These are phyloP conservation scores for Amyloporia xantha DNA, from an alignment of 768 basidiomycete species.

Conservation along the genomic window DNA sequence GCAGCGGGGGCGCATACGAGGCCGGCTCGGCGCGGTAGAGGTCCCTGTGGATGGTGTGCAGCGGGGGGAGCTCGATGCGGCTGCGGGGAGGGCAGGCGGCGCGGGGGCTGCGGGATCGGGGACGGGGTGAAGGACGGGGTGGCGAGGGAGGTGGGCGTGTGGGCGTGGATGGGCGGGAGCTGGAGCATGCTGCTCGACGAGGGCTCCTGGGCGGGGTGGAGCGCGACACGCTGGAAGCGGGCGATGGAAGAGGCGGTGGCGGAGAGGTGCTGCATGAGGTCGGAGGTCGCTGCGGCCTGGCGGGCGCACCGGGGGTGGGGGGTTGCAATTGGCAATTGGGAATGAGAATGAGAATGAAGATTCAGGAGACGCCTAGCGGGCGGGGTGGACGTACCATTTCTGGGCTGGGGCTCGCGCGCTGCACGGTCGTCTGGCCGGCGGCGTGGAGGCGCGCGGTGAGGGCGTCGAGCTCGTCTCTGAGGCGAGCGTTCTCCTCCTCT, in stretches of 20 bases:
- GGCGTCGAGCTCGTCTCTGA: constrained; percentile 42
- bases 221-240: constrained; percentile 45
- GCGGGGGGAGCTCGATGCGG: constrained; percentile 14
- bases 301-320: constrained; percentile 8
- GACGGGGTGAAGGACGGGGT: constrained; percentile 16
- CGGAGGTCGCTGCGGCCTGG: constrained; percentile 48
- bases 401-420: constrained; percentile 17
- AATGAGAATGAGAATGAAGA: constrained; percentile 13
- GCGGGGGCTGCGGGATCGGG: constrained; percentile 15
- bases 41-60: constrained; percentile 11
- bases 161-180: constrained; percentile 16
- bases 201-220: constrained; percentile 22
- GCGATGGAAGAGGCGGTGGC: constrained; percentile 42
- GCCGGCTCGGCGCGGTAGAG: constrained; percentile 7
- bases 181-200: constrained; percentile 2
- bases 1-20: constrained; percentile 9
- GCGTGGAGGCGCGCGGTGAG: constrained; percentile 32
- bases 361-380: background rate
- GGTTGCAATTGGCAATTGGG: constrained; percentile 10
- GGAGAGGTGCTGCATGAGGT: constrained; percentile 43
- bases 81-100: constrained; percentile 17
- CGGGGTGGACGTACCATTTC: constrained; percentile 22
- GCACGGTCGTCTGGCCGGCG: constrained; percentile 11
- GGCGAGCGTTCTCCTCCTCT: constrained; percentile 47
- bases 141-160: constrained; percentile 19